Base-by-base conservation (phyloP, 495 filamentous ascomycete species). In the Bacidia gigantensis region DNA sequence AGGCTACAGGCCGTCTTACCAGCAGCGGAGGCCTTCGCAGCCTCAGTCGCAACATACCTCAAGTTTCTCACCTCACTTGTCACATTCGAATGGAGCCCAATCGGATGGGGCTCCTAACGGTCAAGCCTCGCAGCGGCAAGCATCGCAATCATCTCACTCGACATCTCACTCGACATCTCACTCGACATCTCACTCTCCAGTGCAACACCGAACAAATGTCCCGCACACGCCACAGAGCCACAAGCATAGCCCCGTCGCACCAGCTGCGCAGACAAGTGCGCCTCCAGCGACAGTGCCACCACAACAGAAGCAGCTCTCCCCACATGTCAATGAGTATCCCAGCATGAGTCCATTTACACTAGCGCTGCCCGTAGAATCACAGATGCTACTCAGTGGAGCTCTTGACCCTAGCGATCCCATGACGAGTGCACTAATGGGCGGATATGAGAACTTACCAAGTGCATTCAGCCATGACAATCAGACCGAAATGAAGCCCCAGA, bases 361-460 rank as follows among this genome's bases (percentile, higher is more conserved):
- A 35, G 59, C 67, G 9, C 60, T 78, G 5, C 73, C 76, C 17
- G 58, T 65, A 9, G 72, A 79, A 29, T 53, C 72, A 22, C 74
- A 78, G 53, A 67, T 69, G 57, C 62, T 77, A 10, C 60, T 77
- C 2, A 69, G 69, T 23, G 55, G 63, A 1, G 60, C 64, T 0
- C 60, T 76, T 26, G 69, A 71, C 55, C 61, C 65, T 3, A 64
- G 60, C 22, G 70, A 76, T 52, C 65, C 65, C 3, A 51, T 67
- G 47, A 69, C 66, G 11, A 46, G 62, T 42, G 64, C 68, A 45
- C 57, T 75, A 50, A 77, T 75, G 72, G 57, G 56, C 56, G 69
- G 69, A 1, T 64, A 62, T 50, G 65, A 68, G 14, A 49, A 52
- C 12, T 35, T 61, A 3, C 56, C 60, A 29, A 60, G 60, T 40